Conservation (phyloP, 2,329 filamentous ascomycete species). For the Alternaria angustiovoidea region DNA sequence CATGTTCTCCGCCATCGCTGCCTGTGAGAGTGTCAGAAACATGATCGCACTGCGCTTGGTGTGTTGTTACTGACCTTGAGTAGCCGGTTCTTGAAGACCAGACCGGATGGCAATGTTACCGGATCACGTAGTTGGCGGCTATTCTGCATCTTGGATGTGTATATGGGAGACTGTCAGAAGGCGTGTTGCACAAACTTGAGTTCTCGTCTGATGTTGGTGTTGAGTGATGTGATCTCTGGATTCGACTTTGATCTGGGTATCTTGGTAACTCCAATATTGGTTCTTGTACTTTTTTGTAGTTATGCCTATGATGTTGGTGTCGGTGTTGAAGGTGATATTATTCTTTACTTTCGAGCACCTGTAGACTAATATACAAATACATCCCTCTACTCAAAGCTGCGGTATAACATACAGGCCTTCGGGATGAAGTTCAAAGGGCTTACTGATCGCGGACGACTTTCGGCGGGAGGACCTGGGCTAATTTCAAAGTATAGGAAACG, state of each 20-base stretch:
- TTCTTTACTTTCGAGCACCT: not conserved
- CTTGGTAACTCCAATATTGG: not conserved
- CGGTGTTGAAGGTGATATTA: not conserved
- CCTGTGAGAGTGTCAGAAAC: constrained; percentile 44
- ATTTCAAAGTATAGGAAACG: not conserved
- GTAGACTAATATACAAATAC: constrained; percentile 1
- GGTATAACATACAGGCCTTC: not conserved
- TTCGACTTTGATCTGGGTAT: not conserved
- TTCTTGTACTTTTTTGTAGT: not conserved
- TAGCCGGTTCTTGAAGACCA: constrained; percentile 48
- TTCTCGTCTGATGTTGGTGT: not conserved
- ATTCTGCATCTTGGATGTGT: constrained; percentile 1
- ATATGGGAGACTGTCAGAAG: not conserved
- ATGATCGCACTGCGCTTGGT: constrained; percentile 52
- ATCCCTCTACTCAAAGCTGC: not conserved
- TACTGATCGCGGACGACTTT: not conserved
- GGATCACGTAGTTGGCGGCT: constrained; percentile 13
- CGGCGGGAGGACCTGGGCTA: not conserved
- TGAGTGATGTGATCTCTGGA: not conserved
- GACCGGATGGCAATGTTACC: constrained; percentile 36
- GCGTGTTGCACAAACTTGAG: not conserved
- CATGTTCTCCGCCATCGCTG: constrained; percentile 41
- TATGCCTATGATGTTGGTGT: not conserved
- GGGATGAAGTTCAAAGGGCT: not conserved
- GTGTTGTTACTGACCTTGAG: constrained; percentile 57